Evolutionary conservation across 164 flowering plant species (phyloP), one percentile per base, ranked within the genome.

Genomic region (Aristolochia contorta): DNA sequence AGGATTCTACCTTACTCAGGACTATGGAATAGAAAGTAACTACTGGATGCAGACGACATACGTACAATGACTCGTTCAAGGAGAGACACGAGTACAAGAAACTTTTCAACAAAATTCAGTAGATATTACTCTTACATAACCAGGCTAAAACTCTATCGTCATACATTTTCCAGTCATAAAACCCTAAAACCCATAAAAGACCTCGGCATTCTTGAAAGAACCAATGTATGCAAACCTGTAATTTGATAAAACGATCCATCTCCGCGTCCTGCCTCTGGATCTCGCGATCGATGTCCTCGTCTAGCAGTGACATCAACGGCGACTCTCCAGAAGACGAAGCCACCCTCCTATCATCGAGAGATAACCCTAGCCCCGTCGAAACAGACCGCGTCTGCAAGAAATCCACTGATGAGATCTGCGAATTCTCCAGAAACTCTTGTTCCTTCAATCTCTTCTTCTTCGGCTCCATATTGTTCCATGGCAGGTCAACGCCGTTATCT

Each of bases 301-400:
- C 77, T 12, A 83, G 50, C 16, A 87, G 67, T 10, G 84, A 71
- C 20, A 80, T 49, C 63, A 78, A 68, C 9, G 81, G 67, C 1
- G 91, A 91, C 27, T 85, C 92, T 16, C 79, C 82, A 0, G 89
- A 79, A 9, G 89, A 62, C 20, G 69, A 85, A 59, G 79, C 74
- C 65, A 80, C 54, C 16, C 82, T 70, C 16, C 77, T 74, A 62
- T 85, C 82, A 47, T 88, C 91, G 46, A 91, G 79, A 1, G 97
- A 86, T 56, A 91, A 76, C 23, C 90, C 97, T 54, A 91, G 53
- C 24, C 97, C 97, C 2, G 96, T 86, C 0, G 96, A 88, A 7
- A 91, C 97, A 1, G 91, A 75, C 46, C 69, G 71, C 1, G 82
- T 69, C 59, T 79, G 91, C 72, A 86, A 58, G 63, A 86, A 80